Evolutionary conservation across 2,329 filamentous ascomycete species (phyloP), one percentile per base, ranked within the genome.

Genomic region (Paraphaeosphaeria minitans): DNA sequence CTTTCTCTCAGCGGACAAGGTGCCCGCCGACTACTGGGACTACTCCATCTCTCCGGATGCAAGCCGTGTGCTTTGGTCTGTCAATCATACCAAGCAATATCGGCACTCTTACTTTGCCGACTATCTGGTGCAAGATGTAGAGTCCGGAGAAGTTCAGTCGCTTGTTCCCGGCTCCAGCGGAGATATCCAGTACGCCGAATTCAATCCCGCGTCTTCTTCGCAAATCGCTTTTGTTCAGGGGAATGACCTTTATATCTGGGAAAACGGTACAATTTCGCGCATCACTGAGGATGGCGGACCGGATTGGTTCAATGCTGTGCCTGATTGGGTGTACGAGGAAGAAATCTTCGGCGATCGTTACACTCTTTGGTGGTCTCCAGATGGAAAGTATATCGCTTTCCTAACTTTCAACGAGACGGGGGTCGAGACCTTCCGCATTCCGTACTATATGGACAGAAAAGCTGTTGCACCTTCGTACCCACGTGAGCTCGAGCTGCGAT

Each of bases 61-160:
- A 7, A 82, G 81, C 22, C 82, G 83, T 54, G 81, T 90, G 0
- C 76, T 90, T 19, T 86, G 87, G 76, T 81, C 87, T 1, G 82
- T 85, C 55, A 90, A 90, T 67, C 83, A 85, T 71, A 90, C 85
- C 14, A 88, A 89, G 74, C 84, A 88, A 70, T 90, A 90, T 67
- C 85, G 88, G 1, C 78, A 89, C 75, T 88, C 87, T 6, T 90
- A 87, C 74, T 87, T 87, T 69, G 84, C 88, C 35, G 83, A 90
- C 70, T 91, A 90, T 72, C 82, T 85, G 46, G 77, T 91, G 21
- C 82, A 88, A 48, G 84, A 90, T 62, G 82, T 89, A 12, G 79
- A 79, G n/a, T 84, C 81, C 0, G 85, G 85, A 24, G 72, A 82
- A 55, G 77, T 82, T 0, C 79, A 80, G 3, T 81, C 87, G 0